Base-by-base conservation (phyloP, 2,329 filamentous ascomycete species). In the Neopestalotiopsis clavispora region DNA sequence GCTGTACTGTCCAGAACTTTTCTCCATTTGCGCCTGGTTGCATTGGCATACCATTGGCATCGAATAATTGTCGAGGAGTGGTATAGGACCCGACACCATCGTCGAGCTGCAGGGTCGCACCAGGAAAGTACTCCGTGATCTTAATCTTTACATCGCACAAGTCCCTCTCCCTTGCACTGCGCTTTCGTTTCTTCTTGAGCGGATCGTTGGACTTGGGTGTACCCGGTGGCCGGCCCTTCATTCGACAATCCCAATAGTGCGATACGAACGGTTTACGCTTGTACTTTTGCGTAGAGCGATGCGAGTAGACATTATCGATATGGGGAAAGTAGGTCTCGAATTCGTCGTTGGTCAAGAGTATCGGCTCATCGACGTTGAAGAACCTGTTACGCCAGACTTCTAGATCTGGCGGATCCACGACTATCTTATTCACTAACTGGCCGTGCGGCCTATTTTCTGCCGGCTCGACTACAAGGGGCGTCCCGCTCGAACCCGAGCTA, bases 141-240 rank as follows among this genome's bases (percentile, higher is more conserved):
- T 94, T 95, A 78, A 95, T 94, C 81, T 95, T 95, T 72, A 95
- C 92, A 78, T 95, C 92, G 78, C 93, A 95, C n/a, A 94, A 84
- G 80, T 94, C 91, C 13, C 91, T 86, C 78, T 93, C 90, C 57
- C 93, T 85, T n/a, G 91, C 91, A 45, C 87, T 89, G 32, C 93
- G 89, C 80, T 94, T 94, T 49, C 93, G 87, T 79, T 94, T 94
- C 85, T 94, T 94, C 83, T 94, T 94, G 77, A 89, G 90, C 0
- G 93, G 92, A 74, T 95, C 92, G 61, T 92, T 89, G 0, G 91
- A 93, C 78, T 95, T 94, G 69, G 91, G 91, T 4, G 92, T 95
- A 38, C 93, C 93, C 0, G 92, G 90, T 0, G 92, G 92, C 0
- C 93, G 87, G 30, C 93, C 93, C 80, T 95, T 95, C 75, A 95